These are phyloP conservation scores for Phytopythium chamaehyphon DNA, from an alignment of 352 stramenopile genomes.

Conservation along the genomic window DNA sequence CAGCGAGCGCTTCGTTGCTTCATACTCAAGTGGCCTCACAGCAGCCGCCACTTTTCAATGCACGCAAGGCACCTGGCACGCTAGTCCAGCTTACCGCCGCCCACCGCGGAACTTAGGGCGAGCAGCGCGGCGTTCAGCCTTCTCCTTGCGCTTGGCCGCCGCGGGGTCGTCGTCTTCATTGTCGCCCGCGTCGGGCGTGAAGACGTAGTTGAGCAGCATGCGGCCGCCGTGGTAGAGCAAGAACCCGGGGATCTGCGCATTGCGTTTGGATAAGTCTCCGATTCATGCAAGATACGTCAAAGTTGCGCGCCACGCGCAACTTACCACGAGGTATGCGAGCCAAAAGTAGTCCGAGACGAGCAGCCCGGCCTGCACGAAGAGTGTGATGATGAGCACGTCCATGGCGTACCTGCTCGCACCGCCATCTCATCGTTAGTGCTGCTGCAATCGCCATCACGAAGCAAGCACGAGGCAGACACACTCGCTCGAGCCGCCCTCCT, in stretches of 20 bases:
- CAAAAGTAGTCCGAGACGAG: slow-evolving; percentile 87
- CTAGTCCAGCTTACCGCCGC: slow-evolving; percentile 25
- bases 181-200: slow-evolving; percentile 53
- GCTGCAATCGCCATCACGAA: background rate
- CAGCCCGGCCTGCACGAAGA: slow-evolving; percentile 73
- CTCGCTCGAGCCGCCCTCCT: slow-evolving; percentile 80
- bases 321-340: slow-evolving; percentile 72
- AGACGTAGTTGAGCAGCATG: slow-evolving; percentile 81
- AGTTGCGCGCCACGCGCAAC: too few relatives aligned
- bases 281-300: too few relatives aligned
- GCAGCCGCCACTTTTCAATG: too few relatives aligned
- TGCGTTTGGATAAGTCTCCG: background rate
- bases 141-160: slow-evolving; percentile 70
- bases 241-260: slow-evolving; percentile 62
- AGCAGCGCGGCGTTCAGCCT: slow-evolving; percentile 59
- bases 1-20: too few relatives aligned
- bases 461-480: too few relatives aligned
- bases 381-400: slow-evolving; percentile 80
- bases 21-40: too few relatives aligned
- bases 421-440: background rate
- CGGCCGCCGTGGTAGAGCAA: slow-evolving; percentile 75
- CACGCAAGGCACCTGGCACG: too few relatives aligned
- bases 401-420: slow-evolving; percentile 54
- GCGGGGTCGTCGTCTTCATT: slow-evolving; percentile 45
- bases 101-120: slow-evolving; percentile 40